Conservation (phyloP, 208 protist species). For the Pavlovales sp. region DNA sequence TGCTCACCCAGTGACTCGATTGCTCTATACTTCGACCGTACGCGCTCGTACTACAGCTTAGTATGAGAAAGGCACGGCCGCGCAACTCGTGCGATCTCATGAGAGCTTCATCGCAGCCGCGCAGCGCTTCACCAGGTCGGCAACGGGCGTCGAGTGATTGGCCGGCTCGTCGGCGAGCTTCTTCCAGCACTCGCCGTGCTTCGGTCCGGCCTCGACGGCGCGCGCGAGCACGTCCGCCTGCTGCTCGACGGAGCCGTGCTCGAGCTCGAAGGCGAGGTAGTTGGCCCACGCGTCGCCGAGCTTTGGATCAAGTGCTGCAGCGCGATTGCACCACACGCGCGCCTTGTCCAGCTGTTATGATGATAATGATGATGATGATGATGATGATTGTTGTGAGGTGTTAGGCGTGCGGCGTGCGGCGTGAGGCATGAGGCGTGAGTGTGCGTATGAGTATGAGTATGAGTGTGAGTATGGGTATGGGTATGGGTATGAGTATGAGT, state of each 20-base stretch:
- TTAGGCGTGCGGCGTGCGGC: too few species aligned
- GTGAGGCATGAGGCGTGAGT: background rate
- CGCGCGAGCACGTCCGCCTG: conserved; percentile 54
- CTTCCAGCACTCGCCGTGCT: conserved; percentile 67
- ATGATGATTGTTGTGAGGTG: too few species aligned
- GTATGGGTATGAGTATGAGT: too few species aligned
- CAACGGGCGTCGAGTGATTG: background rate
- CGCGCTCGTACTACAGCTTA: too few species aligned
- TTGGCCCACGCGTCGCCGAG: conserved; percentile 78
- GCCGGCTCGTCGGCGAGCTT: background rate
- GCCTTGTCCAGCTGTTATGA: conserved; percentile 68
- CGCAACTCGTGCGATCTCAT: too few species aligned
- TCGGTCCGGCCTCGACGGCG: conserved; percentile 63
- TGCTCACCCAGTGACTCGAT: too few species aligned
- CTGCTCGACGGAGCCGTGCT: conserved; percentile 62
- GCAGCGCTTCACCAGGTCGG: background rate
- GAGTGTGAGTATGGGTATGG: too few species aligned
- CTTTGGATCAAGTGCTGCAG: conserved; percentile 64
- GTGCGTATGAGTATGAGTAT: too few species aligned
- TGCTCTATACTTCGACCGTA: too few species aligned
- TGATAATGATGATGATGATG: too few species aligned
- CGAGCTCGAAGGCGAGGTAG: conserved; percentile 72
- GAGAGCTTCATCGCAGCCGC: background rate
- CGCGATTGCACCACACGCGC: conserved; percentile 70
- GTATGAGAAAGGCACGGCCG: too few species aligned